Evolutionary conservation across 1,284 basidiomycete species (phyloP), one percentile per base, ranked within the genome.

Genomic region (Pseudozyma thailandica): DNA sequence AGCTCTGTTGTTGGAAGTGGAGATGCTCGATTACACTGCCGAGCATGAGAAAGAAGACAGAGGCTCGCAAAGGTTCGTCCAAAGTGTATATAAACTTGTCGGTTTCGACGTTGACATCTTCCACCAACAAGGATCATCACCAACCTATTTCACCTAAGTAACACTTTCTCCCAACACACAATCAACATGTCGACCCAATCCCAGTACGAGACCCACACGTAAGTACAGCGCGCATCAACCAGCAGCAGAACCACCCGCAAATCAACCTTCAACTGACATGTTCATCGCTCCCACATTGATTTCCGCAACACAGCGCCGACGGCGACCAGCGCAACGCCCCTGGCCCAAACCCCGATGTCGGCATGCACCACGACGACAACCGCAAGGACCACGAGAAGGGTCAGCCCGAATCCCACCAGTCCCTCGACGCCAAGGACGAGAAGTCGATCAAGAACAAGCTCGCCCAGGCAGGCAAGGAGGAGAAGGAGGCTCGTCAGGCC

Each of bases 391-490:
- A 78, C 63, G 74, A 78, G 53, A 66, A 75, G 62, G 78, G 78
- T 35, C 56, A 64, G 44, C 63, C 70, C 44, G 74, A 78, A 51
- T 77, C 76, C 13, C 78, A 80, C 70, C 60, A 60, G 56, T 66
- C 65, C 33, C 65, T 77, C 38, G 78, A 80, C 53, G 4, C 58
- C 35, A 77, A 71, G 57, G 78, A 80, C 50, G 59, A 80, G 38
- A 80, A 80, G 74, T 70, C 63, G 30, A 69, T 80, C 64, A 74
- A 74, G 73, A 78, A 80, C 72, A 77, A 72, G 59, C 77, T 80
- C 38, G 78, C 75, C 50, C 72, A 75, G 48, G 78, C 75, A 9
- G 59, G 70, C 54, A 77, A 77, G 66, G 72, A 75, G 54, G 77
- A 69, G 46, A 76, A 77, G 61, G 61, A 75, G 43, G 52, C 54